phyloP scores from a whole-genome alignment of 2,329 filamentous ascomycete genomes.

The Eurotiales sp. region DNA sequence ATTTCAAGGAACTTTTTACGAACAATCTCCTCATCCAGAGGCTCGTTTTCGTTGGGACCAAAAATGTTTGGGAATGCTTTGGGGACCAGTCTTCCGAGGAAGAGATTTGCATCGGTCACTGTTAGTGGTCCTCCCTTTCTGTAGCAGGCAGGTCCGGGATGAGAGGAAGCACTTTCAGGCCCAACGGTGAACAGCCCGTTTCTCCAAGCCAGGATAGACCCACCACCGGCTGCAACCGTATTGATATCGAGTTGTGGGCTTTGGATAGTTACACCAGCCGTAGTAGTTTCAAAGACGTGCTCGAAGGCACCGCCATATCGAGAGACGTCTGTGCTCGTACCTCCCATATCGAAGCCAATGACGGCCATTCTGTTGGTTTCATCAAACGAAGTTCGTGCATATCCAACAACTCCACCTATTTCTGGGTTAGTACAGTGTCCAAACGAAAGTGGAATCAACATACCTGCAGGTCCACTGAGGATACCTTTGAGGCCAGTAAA shows the following conservation, averaged over 20 bases:
- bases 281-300: slow-evolving; percentile 87
- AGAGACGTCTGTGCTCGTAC: slow-evolving; percentile 84
- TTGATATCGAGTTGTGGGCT: slow-evolving; percentile 87
- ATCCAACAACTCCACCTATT: slow-evolving; percentile 73
- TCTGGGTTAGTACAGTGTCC: not conserved
- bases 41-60: slow-evolving; percentile 80
- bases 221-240: slow-evolving; percentile 82
- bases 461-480: slow-evolving; percentile 73
- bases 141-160: slow-evolving; percentile 89
- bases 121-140: slow-evolving; percentile 85
- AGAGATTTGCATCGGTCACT: slow-evolving; percentile 88
- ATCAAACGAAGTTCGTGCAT: slow-evolving; percentile 83
- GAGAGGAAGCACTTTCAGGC: slow-evolving; percentile 84
- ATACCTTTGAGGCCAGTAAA: slow-evolving; percentile 84
- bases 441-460: not conserved
- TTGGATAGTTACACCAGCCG: slow-evolving; percentile 82
- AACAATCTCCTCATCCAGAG: slow-evolving; percentile 71
- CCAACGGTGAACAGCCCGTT: slow-evolving; percentile 90
- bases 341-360: slow-evolving; percentile 87
- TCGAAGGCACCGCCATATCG: slow-evolving; percentile 80
- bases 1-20: slow-evolving; percentile 70
- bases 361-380: slow-evolving; percentile 71
- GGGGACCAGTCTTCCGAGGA: slow-evolving; percentile 76
- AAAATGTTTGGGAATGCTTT: slow-evolving; percentile 97
- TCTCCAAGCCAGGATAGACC: slow-evolving; percentile 57